phyloP scores from a whole-genome alignment of 2,329 filamentous ascomycete genomes.

The Blastomyces silverae region DNA sequence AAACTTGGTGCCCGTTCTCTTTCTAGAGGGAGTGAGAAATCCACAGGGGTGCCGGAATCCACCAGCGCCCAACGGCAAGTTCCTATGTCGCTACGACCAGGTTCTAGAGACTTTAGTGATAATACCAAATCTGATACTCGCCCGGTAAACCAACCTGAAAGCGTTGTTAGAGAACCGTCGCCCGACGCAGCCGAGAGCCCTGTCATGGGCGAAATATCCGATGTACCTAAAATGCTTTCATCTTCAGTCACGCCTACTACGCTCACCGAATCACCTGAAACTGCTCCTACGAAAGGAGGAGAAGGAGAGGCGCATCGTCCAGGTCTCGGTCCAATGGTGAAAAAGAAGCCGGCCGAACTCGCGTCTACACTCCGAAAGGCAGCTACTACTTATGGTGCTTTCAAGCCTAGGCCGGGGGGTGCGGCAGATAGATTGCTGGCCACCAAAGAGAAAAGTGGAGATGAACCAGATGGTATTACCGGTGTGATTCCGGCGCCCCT shows the following conservation, averaged over 20 bases:
- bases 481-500: slow-evolving; percentile 75
- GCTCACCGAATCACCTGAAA: slow-evolving; percentile 19
- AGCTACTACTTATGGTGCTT: slow-evolving; percentile 62
- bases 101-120: slow-evolving; percentile 3
- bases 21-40: slow-evolving; percentile 26
- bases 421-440: slow-evolving; percentile 71
- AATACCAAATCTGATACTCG: not conserved
- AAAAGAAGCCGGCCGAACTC: slow-evolving; percentile 66
- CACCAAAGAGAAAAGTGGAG: slow-evolving; percentile 49
- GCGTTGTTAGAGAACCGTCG: not conserved
- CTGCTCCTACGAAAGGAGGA: slow-evolving; percentile 43
- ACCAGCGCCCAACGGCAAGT: not conserved
- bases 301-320: slow-evolving; percentile 55
- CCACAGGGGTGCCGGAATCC: not conserved
- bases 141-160: not conserved
- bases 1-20: slow-evolving; percentile 31
- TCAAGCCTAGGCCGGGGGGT: slow-evolving; percentile 82
- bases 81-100: not conserved
- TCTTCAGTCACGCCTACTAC: not conserved
- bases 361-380: slow-evolving; percentile 73
- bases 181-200: not conserved
- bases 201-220: slow-evolving; percentile 2
- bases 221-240: slow-evolving; percentile 8
- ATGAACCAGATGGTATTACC: slow-evolving; percentile 82
- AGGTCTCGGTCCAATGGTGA: slow-evolving; percentile 85